Base-by-base conservation (phyloP, 495 filamentous ascomycete species). In the Talaromyces stipitatus region DNA sequence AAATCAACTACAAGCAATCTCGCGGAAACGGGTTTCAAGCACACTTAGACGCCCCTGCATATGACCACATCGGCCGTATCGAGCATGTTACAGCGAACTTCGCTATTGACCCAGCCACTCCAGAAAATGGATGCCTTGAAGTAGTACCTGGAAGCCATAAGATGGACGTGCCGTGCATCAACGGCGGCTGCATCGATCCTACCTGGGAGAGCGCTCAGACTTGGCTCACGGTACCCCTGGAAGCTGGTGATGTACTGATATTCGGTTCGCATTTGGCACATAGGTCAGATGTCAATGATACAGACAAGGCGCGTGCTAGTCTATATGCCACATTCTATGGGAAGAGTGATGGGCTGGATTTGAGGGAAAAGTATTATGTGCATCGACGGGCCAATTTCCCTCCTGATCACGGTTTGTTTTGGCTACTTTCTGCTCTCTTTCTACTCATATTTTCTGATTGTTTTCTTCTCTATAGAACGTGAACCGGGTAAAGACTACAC, bases 241-340 rank as follows among this genome's bases (percentile, higher is more conserved):
- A 69, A 36, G 50, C 62, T 8, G 73, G 73, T 29, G 66, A 74
- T 41, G 60, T 75, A 30, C 58, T 77, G 2, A 60, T 77, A 6
- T 75, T 77, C 46, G 72, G 72, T 2, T 73, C 69, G 2, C 70
- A 73, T 56, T 63, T 77, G 32, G 74, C 74, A 20, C 74, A 77
- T 61, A 63, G 71, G 12, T 72, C 66, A 18, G 68, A 62, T 9
- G 48, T 60, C 5, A 77, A 75, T 58, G 66, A 61, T 28, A 74
- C 67, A 2, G 54, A 59, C 11, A 65, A 64, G 41, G 62, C 68
- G 20, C 61, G 71, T 3, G 68, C 68, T 11, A 69, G 69, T 38
- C 66, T 77, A 28, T 77, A 74, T 66, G 72, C 70, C 2, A 75
- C 74, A n/a, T 77, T 74, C 56, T 67, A 74, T 56, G 66, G 64